A percentile compares a stretch with the other conserved stretches of the same genome.
Evolutionary conservation across 2,329 filamentous ascomycete genomes (phyloP).

Genomic region (Fusarium miscanthi): DNA sequence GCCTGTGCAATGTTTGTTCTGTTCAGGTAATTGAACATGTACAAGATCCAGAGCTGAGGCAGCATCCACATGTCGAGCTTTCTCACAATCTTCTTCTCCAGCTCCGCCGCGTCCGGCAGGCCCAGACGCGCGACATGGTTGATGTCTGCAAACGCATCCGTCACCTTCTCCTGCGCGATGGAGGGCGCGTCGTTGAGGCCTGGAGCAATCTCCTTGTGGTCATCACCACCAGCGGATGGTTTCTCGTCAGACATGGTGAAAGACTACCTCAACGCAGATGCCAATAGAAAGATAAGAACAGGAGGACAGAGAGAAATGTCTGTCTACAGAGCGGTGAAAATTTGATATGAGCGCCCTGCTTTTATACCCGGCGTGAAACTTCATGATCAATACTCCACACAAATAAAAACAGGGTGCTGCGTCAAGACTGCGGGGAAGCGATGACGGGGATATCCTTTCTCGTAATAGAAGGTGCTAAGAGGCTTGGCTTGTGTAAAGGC

Average conservation of each 20-base stretch:
- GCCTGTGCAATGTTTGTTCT: conserved; percentile 36
- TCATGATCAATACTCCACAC: conserved; percentile 6
- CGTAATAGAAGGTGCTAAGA: conserved; percentile 21
- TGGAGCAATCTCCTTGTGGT: neutral
- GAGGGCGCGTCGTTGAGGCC: conserved; percentile 9
- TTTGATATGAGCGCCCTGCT: too few species aligned
- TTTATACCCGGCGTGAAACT: neutral
- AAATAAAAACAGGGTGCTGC: conserved; percentile 11
- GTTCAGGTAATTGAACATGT: conserved; percentile 41
- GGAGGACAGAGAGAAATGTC: neutral
- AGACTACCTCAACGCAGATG: neutral
- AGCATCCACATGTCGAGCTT: conserved; percentile 33
- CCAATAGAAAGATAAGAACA: too few species aligned
- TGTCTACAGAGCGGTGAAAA: too few species aligned
- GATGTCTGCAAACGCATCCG: conserved; percentile 8
- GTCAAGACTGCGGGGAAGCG: conserved; percentile 21
- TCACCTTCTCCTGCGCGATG: conserved; percentile 14
- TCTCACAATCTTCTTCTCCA: conserved; percentile 36
- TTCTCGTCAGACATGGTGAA: conserved; percentile 23
- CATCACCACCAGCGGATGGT: conserved; percentile 2
- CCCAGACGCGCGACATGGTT: conserved; percentile 33
- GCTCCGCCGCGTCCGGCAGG: conserved; percentile 1
- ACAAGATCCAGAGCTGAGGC: conserved; percentile 37
- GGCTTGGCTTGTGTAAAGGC: conserved; percentile 17
- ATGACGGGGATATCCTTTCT: conserved; percentile 7